Base-by-base conservation (phyloP, 2,329 filamentous ascomycete genomes). In the Xylariaceae sp. region DNA sequence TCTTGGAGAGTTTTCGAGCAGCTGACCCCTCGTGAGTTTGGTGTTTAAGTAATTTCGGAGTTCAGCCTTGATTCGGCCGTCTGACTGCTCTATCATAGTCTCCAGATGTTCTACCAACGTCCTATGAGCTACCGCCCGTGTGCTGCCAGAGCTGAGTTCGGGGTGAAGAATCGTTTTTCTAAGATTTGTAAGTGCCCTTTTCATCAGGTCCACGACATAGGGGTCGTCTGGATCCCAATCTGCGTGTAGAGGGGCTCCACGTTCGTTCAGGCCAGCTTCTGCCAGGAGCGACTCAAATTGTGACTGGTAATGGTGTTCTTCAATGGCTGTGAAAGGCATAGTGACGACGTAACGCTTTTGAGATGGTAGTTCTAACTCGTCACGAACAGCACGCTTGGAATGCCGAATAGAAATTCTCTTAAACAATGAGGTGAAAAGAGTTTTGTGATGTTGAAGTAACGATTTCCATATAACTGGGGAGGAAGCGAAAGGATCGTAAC, bases 271-370 rank as follows among this genome's bases (percentile, higher is more conserved):
- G 1, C 83, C 85, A 57, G 86, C 89, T 1, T 83, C 83, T 23
- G 85, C 79, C 45, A 85, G 85, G 83, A 96, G 91, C 57, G 89
- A 78, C 41, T 85, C 81, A 67, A 93, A 92, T 2, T 96, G 72
- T 6, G 85, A 83, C 35, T 82, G 79, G 65, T 97, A 97, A 66
- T 96, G 86, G 66, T 97, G 91, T 67, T 97, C 90, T 68, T 97
- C 94, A 9, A 97, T 83, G 0, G 90, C 84, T 0, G 89, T 94
- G 65, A 97, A 96, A 0, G 94, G 91, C 69, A 96, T 86, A 1
- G 88, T 94, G 53, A 97, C 90, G 9, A 96, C 87, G 58, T 91
- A 86, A 8, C 94, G 85, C 65, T 89, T 92, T 67, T 99, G 94
- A 0, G 84, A 78, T 8, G 94, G 94, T 9, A 99, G 72, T 2